Evolutionary conservation across 805 yeast species (phyloP), one percentile per base, ranked within the genome.

Genomic region (Monosporozyma aquatica): DNA sequence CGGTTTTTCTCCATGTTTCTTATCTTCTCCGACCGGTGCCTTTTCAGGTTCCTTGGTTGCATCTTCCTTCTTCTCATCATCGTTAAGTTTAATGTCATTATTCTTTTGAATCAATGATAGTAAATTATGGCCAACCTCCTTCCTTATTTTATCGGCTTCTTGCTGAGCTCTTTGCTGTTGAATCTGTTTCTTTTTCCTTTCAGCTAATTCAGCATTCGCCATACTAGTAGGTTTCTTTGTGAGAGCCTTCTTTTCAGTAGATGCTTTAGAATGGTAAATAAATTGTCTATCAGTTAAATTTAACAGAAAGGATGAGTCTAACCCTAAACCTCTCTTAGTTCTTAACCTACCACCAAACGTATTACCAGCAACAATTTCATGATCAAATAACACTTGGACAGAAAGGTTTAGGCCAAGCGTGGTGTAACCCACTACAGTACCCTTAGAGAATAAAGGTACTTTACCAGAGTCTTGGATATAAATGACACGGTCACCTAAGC

Each of bases 401-500:
- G 80, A 74, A 9, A 74, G 59, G 40, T 57, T 64, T n/a, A 66
- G 55, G 8, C 76, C 75, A 27, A 76, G 71, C 51, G 79, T 75
- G 27, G 76, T 71, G 33, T 85, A 86, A 7, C 83, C 81, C 39
- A 85, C 82, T 42, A 92, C 95, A 1, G 96, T 87, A 59, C 99
- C 99, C 55, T 82, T 82, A 21, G 85, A 73, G 57, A 82, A 87
- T 43, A 80, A 64, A 22, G 96, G 95, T 13, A 89, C 95, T 56
- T 85, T 87, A 40, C 97, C 97, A 20, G 84, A 78, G 52, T 80
- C 84, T 52, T 82, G 82, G 18, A 87, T 83, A 51, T 85, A 87
- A 20, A 84, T 74, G 24, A 92, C 86, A 47, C 98, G 75, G 56
- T 92, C 97, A 53, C 98, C 98, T 18, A 92, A 69, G 23, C 74